These are phyloP conservation scores for Aspergillus quadricinctus DNA, from an alignment of 2,329 filamentous ascomycete genomes.

Conservation along the genomic window DNA sequence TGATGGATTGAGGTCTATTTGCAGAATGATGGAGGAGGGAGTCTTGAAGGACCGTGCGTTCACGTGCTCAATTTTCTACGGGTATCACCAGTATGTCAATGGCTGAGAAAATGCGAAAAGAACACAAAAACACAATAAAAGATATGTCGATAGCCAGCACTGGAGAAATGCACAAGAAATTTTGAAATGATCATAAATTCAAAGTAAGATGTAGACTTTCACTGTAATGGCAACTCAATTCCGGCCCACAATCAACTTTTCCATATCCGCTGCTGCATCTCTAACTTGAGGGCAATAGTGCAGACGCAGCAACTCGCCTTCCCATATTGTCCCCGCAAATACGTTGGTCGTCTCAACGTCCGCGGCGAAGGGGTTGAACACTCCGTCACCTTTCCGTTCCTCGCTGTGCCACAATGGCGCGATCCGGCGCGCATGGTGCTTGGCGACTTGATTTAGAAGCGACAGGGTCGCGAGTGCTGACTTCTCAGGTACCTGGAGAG, in stretches of 20 bases:
- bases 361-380: constrained; percentile 68
- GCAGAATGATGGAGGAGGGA: not conserved
- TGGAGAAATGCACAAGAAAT: constrained; percentile 1
- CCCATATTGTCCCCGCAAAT: constrained; percentile 87
- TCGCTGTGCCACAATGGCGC: constrained; percentile 90
- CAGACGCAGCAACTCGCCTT: constrained; percentile 76
- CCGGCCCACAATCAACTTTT: constrained; percentile 56
- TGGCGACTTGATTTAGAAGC: constrained; percentile 71
- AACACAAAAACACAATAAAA: not conserved
- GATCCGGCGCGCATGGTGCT: constrained; percentile 77
- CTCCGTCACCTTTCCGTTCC: constrained; percentile 85
- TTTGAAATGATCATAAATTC: constrained; percentile 7
- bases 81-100: not conserved
- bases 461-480: constrained; percentile 75
- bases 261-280: constrained; percentile 65
- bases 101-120: not conserved
- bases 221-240: constrained; percentile 2
- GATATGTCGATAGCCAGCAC: not conserved
- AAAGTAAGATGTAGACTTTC: not conserved
- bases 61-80: not conserved
- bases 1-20: not conserved
- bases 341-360: constrained; percentile 85
- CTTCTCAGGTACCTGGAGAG: constrained; percentile 87
- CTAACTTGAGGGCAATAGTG: constrained; percentile 86
- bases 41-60: not conserved